Conservation (phyloP, 345 rosid species). For the Salix arbutifolia region DNA sequence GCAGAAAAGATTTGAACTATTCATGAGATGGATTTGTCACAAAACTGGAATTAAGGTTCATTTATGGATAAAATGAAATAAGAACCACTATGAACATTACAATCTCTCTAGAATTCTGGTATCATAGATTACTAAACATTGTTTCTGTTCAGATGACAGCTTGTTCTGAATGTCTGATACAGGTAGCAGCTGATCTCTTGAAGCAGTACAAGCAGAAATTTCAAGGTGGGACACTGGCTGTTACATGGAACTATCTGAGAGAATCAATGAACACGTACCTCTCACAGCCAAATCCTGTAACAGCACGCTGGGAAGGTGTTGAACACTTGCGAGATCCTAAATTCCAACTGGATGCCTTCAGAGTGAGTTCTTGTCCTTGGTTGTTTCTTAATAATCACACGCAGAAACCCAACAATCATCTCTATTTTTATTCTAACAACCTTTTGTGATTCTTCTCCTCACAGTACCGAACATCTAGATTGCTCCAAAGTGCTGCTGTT, state of each 20-base stretch:
- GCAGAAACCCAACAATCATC: not conserved
- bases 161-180: slow-evolving; percentile 21
- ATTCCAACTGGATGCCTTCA: slow-evolving; percentile 93
- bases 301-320: slow-evolving; percentile 90
- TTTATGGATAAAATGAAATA: not conserved
- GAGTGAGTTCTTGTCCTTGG: slow-evolving; percentile 48
- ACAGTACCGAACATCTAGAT: slow-evolving; percentile 94
- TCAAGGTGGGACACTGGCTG: slow-evolving; percentile 85
- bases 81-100: not conserved
- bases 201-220: slow-evolving; percentile 89
- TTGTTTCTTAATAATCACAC: slow-evolving; percentile 1
- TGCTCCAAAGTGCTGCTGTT: slow-evolving; percentile 80
- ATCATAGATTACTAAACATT: not conserved
- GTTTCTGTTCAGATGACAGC: not conserved
- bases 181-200: slow-evolving; percentile 92
- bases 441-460: slow-evolving; percentile 4
- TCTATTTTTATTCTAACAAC: not conserved
- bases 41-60: not conserved
- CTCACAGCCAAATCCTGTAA: slow-evolving; percentile 94
- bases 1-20: not conserved
- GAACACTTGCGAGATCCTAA: slow-evolving; percentile 90
- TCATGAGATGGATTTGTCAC: not conserved
- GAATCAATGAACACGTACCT: slow-evolving; percentile 89
- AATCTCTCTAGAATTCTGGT: not conserved
- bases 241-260: slow-evolving; percentile 90